Evolutionary conservation across 2,329 filamentous ascomycete genomes (phyloP), one percentile per base, ranked within the genome.

Genomic region (Ophiocordyceps polyrhachis-furcata): DNA sequence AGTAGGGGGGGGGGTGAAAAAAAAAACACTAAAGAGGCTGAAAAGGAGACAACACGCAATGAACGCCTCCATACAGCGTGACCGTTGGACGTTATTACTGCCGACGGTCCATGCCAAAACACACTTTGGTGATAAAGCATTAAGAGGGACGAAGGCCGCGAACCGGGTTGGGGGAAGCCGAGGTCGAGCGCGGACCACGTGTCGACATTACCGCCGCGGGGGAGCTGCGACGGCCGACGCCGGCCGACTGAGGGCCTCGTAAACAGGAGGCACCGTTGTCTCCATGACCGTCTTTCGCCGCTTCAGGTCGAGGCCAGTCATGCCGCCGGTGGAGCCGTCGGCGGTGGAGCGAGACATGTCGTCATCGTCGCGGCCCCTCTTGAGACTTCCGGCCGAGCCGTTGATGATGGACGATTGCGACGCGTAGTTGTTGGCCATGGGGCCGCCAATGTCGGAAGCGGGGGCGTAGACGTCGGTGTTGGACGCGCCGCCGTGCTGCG

Each of bases 251-350:
- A 73, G 62, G 17, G 65, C 52, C 43, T 74, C 70, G 52, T 73
- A 74, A 17, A 58, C 60, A 20, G 71, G 62, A 20, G 71, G 63
- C n/a, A 72, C 66, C 2, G 67, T 64, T 12, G 69, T 65, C 53
- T 84, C 79, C 49, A 76, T 73, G 51, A 83, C 69, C 0, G 83
- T 88, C 68, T 88, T 89, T 50, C 84, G 79, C 52, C 86, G 78
- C 66, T 93, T 93, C 47, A 81, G 62, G 20, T 82, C 74, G 49
- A 78, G 64, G 41, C 79, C 75, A 12, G 53, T 55, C 52, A 58
- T 54, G 20, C 51, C 46, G 20, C 51, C 46, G 20, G 55, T 46
- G 15, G 35, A 38, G 35, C 53, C 57, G 41, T 73, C 73, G 55
- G 71, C 79, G 37, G 75, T 70, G 20, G 80, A 73, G 13, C 82